phyloP scores from a whole-genome alignment of 1,284 basidiomycete genomes.

The Abortiporus biennis region DNA sequence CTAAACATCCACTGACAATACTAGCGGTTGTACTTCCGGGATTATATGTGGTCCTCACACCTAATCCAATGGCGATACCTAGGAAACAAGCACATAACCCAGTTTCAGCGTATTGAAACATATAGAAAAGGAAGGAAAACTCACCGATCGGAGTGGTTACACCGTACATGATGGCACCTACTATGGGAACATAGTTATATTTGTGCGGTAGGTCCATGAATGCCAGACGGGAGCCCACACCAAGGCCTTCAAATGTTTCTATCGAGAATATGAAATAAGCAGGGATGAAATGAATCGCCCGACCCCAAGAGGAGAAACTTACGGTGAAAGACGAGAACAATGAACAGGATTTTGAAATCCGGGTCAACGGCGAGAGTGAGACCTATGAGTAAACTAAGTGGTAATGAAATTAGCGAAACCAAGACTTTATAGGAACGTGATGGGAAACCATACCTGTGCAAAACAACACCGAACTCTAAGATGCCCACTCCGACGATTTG shows the following conservation, averaged over 20 bases:
- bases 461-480: conserved; percentile 87
- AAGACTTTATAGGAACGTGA: neutral
- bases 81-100: neutral
- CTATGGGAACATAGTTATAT: conserved; percentile 58
- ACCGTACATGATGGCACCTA: conserved; percentile 67
- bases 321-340: conserved; percentile 92
- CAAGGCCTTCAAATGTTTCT: conserved; percentile 92
- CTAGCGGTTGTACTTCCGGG: conserved; percentile 68
- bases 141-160: conserved; percentile 74
- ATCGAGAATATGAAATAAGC: conserved; percentile 4
- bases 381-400: conserved; percentile 75
- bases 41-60: conserved; percentile 79
- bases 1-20: conserved; percentile 81
- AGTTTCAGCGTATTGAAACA: neutral
- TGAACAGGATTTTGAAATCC: conserved; percentile 80
- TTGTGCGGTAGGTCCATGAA: conserved; percentile 57
- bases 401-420: too few species aligned
- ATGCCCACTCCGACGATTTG: conserved; percentile 86
- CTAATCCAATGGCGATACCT: conserved; percentile 76
- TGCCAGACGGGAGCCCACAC: conserved; percentile 82
- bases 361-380: conserved; percentile 86
- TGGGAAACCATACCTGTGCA: conserved; percentile 55
- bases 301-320: conserved; percentile 20
- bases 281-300: neutral
- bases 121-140: neutral